phyloP scores from a whole-genome alignment of 208 protist species.

The Wallacemonas sp. region DNA sequence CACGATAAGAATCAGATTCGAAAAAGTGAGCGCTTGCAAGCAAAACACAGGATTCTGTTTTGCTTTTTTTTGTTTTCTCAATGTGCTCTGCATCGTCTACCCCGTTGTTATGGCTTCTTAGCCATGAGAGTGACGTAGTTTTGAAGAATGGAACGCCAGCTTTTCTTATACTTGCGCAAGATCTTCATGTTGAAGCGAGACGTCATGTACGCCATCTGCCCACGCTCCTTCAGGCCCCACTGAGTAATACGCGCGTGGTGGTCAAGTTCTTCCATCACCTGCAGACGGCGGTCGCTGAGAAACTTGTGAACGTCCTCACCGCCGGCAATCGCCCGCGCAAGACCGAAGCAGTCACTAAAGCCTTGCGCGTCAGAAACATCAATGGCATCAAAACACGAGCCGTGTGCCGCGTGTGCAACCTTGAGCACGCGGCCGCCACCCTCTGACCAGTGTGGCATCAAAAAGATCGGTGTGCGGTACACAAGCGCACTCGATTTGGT shows the following conservation, averaged over 20 bases:
- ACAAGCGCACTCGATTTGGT: conserved; percentile 76
- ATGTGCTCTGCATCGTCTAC: not conserved
- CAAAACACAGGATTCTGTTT: not conserved
- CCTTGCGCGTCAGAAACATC: conserved; percentile 89
- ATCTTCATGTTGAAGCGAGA: conserved; percentile 92
- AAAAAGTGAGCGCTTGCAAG: too few species aligned
- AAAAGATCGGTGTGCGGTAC: conserved; percentile 82
- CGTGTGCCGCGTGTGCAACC: conserved; percentile 85
- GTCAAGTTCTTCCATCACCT: conserved; percentile 91
- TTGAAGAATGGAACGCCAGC: conserved; percentile 80
- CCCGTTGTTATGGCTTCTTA: conserved; percentile 28
- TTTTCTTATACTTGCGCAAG: conserved; percentile 87
- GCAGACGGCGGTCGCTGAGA: conserved; percentile 75
- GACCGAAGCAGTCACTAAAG: conserved; percentile 91
- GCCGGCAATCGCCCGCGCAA: conserved; percentile 73
- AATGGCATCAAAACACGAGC: conserved; percentile 84
- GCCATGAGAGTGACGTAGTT: conserved; percentile 89
- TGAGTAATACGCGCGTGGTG: conserved; percentile 74
- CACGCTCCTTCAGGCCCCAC: conserved; percentile 84
- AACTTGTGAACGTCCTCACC: conserved; percentile 76
- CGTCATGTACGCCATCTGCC: conserved; percentile 86
- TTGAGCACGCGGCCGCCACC: conserved; percentile 86
- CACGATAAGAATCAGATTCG: too few species aligned
- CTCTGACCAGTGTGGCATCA: conserved; percentile 90
- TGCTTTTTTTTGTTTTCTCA: conserved; percentile 13